Conservation (phyloP, 2,329 filamentous ascomycete genomes). For the Fulvia fulva region DNA sequence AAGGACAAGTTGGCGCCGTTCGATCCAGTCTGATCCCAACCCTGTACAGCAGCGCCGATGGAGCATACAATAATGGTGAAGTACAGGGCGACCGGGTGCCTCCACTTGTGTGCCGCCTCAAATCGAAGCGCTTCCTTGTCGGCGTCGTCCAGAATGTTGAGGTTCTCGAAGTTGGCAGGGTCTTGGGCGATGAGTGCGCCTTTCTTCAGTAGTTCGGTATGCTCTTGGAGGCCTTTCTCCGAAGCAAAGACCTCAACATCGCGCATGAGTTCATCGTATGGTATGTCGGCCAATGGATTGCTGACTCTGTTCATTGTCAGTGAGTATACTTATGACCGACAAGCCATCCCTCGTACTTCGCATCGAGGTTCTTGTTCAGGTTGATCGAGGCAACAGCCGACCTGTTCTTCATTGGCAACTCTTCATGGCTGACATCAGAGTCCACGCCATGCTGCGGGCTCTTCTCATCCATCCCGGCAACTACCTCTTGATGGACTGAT, state of each 20-base stretch:
- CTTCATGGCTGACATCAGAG: background rate
- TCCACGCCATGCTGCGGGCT: background rate
- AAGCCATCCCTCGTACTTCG: conserved; percentile 14
- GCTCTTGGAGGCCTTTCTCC: conserved; percentile 39
- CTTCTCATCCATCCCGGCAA: conserved; percentile 2
- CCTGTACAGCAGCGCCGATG: conserved; percentile 51
- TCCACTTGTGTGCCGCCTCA: conserved; percentile 49
- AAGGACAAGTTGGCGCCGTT: conserved; percentile 53
- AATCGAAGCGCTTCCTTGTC: conserved; percentile 43
- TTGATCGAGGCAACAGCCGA: conserved; percentile 9
- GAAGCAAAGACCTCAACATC: conserved; percentile 56
- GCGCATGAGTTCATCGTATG: conserved; percentile 49
- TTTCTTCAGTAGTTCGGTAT: conserved; percentile 42
- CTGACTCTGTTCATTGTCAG: conserved; percentile 33
- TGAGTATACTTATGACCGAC: background rate
- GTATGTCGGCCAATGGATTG: conserved; percentile 54
- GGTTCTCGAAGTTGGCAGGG: conserved; percentile 42
- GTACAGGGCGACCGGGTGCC: conserved; percentile 47
- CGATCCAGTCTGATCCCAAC: conserved; percentile 50
- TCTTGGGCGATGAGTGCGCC: conserved; percentile 50
- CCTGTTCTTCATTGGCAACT: background rate
- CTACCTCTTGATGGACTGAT: too few species aligned
- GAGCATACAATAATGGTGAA: conserved; percentile 51
- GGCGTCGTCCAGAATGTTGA: conserved; percentile 41
- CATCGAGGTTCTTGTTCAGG: conserved; percentile 25